Conservation (phyloP, 306 rosid species). For the Spatholobus suberectus region DNA sequence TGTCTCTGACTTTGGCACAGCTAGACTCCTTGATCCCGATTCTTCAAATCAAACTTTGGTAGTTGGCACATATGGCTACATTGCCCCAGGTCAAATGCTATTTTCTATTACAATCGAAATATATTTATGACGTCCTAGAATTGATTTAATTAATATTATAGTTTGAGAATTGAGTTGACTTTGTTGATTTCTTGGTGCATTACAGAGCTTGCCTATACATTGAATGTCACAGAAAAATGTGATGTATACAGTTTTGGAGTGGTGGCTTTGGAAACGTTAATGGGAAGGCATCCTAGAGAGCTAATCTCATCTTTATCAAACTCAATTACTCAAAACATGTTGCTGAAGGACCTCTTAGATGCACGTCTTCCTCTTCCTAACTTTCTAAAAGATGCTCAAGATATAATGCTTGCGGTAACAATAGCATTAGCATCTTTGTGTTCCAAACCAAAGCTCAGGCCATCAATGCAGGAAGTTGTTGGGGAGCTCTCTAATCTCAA, state of each 20-base stretch:
- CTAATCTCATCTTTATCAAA: neutral
- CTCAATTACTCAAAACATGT: neutral
- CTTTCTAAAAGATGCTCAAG: neutral
- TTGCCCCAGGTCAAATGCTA: neutral
- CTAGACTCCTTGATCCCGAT: slow-evolving; percentile 26
- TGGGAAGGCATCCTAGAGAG: slow-evolving; percentile 5
- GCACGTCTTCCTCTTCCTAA: neutral
- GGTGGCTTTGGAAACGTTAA: neutral
- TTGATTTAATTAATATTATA: neutral
- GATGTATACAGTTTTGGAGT: slow-evolving; percentile 19
- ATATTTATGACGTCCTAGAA: too few relatives aligned
- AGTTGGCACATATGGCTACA: slow-evolving; percentile 14
- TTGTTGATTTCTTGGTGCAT: neutral
- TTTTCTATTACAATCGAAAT: neutral
- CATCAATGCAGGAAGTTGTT: slow-evolving; percentile 1
- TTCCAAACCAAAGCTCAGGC: neutral
- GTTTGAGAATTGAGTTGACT: too few relatives aligned
- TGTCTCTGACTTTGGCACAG: slow-evolving; percentile 15
- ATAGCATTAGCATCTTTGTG: neutral
- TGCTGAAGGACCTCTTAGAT: slow-evolving; percentile 16
- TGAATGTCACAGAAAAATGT: neutral
- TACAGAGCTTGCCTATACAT: slow-evolving; percentile 12
- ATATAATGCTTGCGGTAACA: neutral
- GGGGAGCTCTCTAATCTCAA: neutral
- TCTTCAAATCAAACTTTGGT: neutral